Percentiles rank a stretch among this genome's conserved stretches.
These are phyloP conservation scores for Ophiocordyceps camponoti-floridani DNA, from an alignment of 2,329 filamentous ascomycete species.

Conservation along the genomic window DNA sequence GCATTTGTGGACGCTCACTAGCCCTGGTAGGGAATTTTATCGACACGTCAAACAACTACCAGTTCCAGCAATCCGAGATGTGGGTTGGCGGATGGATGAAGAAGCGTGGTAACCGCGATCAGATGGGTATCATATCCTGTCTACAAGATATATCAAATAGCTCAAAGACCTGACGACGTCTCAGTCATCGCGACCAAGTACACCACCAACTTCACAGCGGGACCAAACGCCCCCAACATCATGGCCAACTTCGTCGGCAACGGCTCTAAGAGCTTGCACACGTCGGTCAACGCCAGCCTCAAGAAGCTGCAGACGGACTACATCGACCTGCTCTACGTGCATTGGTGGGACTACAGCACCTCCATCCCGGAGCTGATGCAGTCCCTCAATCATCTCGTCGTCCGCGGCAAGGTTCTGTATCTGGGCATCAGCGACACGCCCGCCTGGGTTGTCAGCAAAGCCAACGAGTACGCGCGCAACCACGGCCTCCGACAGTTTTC, in stretches of 20 bases:
- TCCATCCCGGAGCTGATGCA: constrained; percentile 52
- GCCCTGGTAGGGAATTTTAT: constrained; percentile 46
- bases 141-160: not conserved
- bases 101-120: constrained; percentile 42
- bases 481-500: constrained; percentile 54
- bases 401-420: constrained; percentile 43
- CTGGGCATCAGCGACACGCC: constrained; percentile 51
- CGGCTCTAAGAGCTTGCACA: constrained; percentile 39
- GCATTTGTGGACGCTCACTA: not conserved
- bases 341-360: constrained; percentile 55
- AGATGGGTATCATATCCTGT: constrained; percentile 30
- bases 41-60: constrained; percentile 54
- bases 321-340: constrained; percentile 47
- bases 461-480: constrained; percentile 50
- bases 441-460: constrained; percentile 49
- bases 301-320: constrained; percentile 48
- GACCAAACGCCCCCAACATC: constrained; percentile 21
- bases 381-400: constrained; percentile 41
- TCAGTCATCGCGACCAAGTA: constrained; percentile 53
- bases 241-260: constrained; percentile 39
- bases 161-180: not conserved
- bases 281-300: constrained; percentile 36
- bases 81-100: constrained; percentile 59
- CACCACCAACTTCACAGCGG: constrained; percentile 37
- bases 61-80: constrained; percentile 39